phyloP scores from a whole-genome alignment of 139 green algal genomes.

The Trebouxia sp. region DNA sequence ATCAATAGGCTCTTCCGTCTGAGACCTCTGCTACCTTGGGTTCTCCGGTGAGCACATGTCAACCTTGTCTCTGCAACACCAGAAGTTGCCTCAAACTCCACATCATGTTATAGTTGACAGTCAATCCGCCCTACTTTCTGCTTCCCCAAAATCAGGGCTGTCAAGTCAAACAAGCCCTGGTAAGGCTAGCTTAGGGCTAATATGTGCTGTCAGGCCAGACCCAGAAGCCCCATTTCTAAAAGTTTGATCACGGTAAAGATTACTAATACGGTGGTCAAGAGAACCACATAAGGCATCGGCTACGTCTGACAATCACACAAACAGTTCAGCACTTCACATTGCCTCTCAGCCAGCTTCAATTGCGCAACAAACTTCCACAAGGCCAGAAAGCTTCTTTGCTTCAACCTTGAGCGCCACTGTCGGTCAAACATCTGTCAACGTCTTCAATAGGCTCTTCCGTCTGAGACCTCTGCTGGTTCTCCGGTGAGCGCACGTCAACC shows the following conservation, averaged over 20 bases:
- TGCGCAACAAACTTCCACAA: constrained; percentile 19
- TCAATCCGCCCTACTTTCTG: constrained; percentile 18
- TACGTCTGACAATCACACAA: constrained; percentile 18
- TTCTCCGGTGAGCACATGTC: not conserved
- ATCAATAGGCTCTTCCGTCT: not conserved
- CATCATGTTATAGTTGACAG: not conserved
- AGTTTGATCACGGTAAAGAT: not conserved
- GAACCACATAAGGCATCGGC: constrained; percentile 20
- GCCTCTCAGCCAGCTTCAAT: constrained; percentile 18
- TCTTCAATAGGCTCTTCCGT: constrained; percentile 11
- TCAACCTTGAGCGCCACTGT: constrained; percentile 10
- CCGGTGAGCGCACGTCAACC: constrained; percentile 18
- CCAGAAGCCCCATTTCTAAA: not conserved
- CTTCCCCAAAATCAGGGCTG: constrained; percentile 4
- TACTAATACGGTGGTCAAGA: constrained; percentile 22
- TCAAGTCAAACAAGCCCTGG: constrained; percentile 19
- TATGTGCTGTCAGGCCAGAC: not conserved
- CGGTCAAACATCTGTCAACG: constrained; percentile 6
- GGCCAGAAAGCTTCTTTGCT: constrained; percentile 10
- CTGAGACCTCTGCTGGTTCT: constrained; percentile 18
- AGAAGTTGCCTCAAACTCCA: not conserved
- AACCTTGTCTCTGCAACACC: constrained; percentile 17
- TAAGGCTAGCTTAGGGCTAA: constrained; percentile 9
- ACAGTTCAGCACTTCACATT: constrained; percentile 11
- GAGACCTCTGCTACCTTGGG: not conserved